A percentile compares a stretch with the other conserved stretches of the same genome.
These are phyloP conservation scores for Globisporangium yorkense DNA, from an alignment of 352 stramenopile genomes.

Conservation along the genomic window DNA sequence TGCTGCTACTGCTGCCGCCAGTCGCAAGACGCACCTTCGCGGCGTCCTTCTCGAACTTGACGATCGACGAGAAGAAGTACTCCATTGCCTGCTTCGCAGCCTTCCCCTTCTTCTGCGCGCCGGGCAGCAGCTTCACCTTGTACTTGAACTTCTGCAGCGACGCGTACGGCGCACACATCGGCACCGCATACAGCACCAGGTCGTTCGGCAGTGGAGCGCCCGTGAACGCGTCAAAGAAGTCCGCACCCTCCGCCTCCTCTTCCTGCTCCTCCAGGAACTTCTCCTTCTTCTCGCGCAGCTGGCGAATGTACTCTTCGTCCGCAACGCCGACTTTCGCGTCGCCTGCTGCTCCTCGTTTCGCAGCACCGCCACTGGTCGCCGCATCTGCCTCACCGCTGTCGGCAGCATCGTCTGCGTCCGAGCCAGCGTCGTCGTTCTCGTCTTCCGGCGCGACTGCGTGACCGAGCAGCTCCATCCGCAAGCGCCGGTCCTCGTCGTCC, in stretches of 20 bases:
- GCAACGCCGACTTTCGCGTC: constrained; percentile 6
- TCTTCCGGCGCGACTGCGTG: constrained; percentile 29
- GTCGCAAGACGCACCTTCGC: constrained; percentile 7
- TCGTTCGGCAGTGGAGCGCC: constrained; percentile 74
- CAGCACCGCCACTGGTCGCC: constrained; percentile 13
- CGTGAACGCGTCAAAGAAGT: constrained; percentile 86
- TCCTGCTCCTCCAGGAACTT: constrained; percentile 82
- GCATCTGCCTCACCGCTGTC: constrained; percentile 6
- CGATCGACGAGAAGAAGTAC: constrained; percentile 66
- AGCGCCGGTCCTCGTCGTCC: constrained; percentile 92
- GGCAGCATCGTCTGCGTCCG: constrained; percentile 8
- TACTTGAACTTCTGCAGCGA: constrained; percentile 88
- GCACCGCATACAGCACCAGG: constrained; percentile 85
- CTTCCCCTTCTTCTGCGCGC: constrained; percentile 89
- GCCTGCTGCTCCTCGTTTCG: not conserved
- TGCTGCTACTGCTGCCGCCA: not conserved
- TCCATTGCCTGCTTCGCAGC: constrained; percentile 85
- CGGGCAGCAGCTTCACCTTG: constrained; percentile 90
- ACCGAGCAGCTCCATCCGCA: constrained; percentile 91
- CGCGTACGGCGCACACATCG: constrained; percentile 89
- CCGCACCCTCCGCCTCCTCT: constrained; percentile 62
- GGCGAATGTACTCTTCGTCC: constrained; percentile 58
- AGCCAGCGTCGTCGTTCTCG: constrained; percentile 17
- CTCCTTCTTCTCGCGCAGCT: constrained; percentile 79
- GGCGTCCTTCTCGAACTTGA: constrained; percentile 62